Conservation (phyloP, 2,329 filamentous ascomycete genomes). For the Aspergillus tamarii region DNA sequence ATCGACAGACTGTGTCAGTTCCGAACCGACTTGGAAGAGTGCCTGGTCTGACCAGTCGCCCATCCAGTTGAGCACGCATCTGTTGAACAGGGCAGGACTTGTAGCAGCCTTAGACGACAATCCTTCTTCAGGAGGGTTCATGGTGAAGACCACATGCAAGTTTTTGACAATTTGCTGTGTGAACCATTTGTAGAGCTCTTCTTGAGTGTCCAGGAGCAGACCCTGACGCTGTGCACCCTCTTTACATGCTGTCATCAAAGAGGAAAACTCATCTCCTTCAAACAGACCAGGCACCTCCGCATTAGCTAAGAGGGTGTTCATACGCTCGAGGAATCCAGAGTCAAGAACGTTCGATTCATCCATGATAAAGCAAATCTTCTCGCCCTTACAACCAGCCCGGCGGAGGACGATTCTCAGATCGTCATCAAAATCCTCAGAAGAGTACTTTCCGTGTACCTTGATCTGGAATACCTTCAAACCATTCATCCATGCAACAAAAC, state of each 20-base stretch:
- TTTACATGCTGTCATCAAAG: conserved; percentile 99
- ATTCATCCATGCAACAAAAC: conserved; percentile 99
- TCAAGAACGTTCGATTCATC: conserved; percentile 98
- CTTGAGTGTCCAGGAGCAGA: conserved; percentile 90
- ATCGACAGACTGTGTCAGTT: conserved; percentile 95
- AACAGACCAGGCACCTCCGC: conserved; percentile 99
- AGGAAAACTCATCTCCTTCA: conserved; percentile 96
- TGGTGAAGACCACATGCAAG: conserved; percentile 97
- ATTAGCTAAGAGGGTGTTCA: conserved; percentile 98
- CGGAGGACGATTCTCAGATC: conserved; percentile 92
- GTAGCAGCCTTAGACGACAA: conserved; percentile 95
- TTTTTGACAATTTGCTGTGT: conserved; percentile 99
- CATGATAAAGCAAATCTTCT: conserved; percentile 99
- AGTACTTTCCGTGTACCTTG: conserved; percentile 99
- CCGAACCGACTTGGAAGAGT: conserved; percentile 93
- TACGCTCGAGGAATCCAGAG: conserved; percentile 96
- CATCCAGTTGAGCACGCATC: conserved; percentile 99
- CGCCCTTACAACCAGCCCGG: conserved; percentile 93
- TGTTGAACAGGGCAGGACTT: conserved; percentile 97
- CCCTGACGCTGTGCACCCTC: conserved; percentile 97
- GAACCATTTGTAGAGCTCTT: conserved; percentile 99
- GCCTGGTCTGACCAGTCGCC: conserved; percentile 99
- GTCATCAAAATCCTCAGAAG: conserved; percentile 97
- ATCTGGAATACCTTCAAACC: conserved; percentile 99
- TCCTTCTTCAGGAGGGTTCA: conserved; percentile 97